Evolutionary conservation across 371 early-diverging fungal genomes (phyloP), one percentile per base, ranked within the genome.

Genomic region (Syncephalastrum monosporum): DNA sequence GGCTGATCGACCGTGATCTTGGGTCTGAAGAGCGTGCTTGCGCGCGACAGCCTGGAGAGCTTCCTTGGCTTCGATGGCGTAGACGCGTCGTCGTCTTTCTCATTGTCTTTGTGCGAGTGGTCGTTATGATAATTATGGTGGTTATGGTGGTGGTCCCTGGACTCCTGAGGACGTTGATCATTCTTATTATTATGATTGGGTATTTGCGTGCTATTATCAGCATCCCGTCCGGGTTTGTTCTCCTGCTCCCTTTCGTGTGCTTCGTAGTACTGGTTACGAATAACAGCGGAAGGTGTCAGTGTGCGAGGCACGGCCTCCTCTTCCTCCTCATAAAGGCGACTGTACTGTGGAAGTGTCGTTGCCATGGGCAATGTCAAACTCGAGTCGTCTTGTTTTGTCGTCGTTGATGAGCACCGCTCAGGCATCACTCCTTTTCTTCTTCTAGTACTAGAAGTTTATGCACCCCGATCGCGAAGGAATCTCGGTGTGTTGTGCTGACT

Each of bases 21-120:
- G 7, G 61, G 56, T 25, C 54, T 42, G 33, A 61, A 61, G 14
- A 61, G 43, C 21, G 61, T 61, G 17, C 61, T 46, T 42, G 61
- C 55, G 44, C 61, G 61, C n/a, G 61, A 61, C 23, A 61, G n/a
- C 21, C 57, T 49, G 45, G 50, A 50, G 17, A 49, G 50, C 19
- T 21, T 56, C 45, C 16, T 61, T 44, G 16, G 14, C 50, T 7
- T 38, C 24, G 21, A 21, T 50, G n/a, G 43, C 42, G 57, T 29
- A 5, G 48, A 49, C 8, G 38, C 19, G 42, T 52, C 43, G 14
- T 42, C 16, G 19, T 52, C 43, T 16, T 16, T 33, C 10, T 33
- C 38, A 33, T 33, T 33, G 38, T 33, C 38, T 19, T 19, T 15
- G 15, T 19, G 51, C 13, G 16, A 29, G 19, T 17, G 51, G 12